Percentiles rank a stretch among this genome's conserved stretches.
Conservation (phyloP, 805 yeast species). For the Maudiozyma barnettii region DNA sequence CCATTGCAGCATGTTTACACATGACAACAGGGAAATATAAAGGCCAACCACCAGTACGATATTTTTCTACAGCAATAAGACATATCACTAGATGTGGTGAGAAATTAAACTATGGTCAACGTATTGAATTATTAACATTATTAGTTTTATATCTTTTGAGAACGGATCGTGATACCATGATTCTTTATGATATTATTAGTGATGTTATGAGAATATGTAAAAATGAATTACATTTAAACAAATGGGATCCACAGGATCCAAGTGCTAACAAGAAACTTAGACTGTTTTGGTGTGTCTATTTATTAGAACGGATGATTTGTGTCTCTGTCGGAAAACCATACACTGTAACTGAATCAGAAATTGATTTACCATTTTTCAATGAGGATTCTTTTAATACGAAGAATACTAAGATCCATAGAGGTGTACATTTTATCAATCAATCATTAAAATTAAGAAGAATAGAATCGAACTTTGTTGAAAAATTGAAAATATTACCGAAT, state of each 20-base stretch:
- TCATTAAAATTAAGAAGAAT: constrained; percentile 47
- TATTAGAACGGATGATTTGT: constrained; percentile 52
- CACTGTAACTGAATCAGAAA: constrained; percentile 41
- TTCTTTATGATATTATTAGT: constrained; percentile 42
- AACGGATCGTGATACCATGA: constrained; percentile 51
- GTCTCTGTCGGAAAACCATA: constrained; percentile 54
- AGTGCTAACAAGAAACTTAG: constrained; percentile 37
- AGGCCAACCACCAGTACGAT: constrained; percentile 46
- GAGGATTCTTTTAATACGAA: constrained; percentile 29
- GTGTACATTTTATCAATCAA: constrained; percentile 44
- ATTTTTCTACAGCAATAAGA: constrained; percentile 51
- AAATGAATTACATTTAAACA: constrained; percentile 20
- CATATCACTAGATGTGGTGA: constrained; percentile 41
- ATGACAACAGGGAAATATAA: constrained; percentile 47
- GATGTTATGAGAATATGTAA: constrained; percentile 43
- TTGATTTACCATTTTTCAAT: constrained; percentile 44
- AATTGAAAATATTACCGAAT: constrained; percentile 33
- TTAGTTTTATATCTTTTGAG: constrained; percentile 47
- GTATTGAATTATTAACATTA: constrained; percentile 43
- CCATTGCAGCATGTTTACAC: constrained; percentile 42
- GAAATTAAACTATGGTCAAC: constrained; percentile 34
- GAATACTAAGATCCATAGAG: constrained; percentile 24
- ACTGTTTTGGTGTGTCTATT: constrained; percentile 55
- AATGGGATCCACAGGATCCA: constrained; percentile 18
- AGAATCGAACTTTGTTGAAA: constrained; percentile 51